Conservation (phyloP, 176 grass and related monocot species). For the Hordeum vulgare region MorexV3_pseudomolecules_assembly NC_058522.1:358413605-358414104, state of each 20-base stretch:
- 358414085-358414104: constrained; percentile 76
- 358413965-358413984: neutral
- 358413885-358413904: constrained; percentile 71
- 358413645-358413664: neutral
- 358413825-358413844: constrained; percentile 90
- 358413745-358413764: constrained; percentile 7
- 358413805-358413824: constrained; percentile 77
- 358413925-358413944: constrained; percentile 76
- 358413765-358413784: constrained; percentile 16
- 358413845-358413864: constrained; percentile 78
- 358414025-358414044: constrained; percentile 9
- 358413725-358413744: constrained; percentile 82
- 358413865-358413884: constrained; percentile 64
- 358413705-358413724: constrained; percentile 35
- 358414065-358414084: constrained; percentile 74
- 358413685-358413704: constrained; percentile 46
- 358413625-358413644: neutral
- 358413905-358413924: constrained; percentile 62
- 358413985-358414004: neutral
- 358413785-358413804: constrained; percentile 1
- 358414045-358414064: neutral
- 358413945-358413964: constrained; percentile 63
- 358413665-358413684: constrained; percentile 52
- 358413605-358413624: neutral
- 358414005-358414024: constrained; percentile 16